Base-by-base conservation (phyloP, 306 rosid species). In the Begonia fuchsioides region DNA sequence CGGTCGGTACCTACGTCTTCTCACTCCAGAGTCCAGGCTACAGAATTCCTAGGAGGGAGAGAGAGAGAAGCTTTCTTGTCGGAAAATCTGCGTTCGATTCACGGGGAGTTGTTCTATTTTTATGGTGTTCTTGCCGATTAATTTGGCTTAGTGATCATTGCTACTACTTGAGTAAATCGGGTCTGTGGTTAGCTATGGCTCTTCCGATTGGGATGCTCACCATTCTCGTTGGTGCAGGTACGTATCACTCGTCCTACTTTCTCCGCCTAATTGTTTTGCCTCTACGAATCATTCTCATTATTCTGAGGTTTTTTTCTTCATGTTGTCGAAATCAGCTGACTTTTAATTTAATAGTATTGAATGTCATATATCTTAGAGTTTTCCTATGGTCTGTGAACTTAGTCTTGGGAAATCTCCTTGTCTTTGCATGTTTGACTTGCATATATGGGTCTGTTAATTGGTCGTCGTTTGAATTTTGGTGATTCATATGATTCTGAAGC, bases 181-280 rank as follows among this genome's bases (percentile, higher is more conserved):
- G 8, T 6, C 35, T 3, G 35, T 26, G 35, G 35, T 8, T 26
- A 26, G 43, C 43, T 40, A 90, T 90, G 97, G 77, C 92, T 72
- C 71, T 90, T 38, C 44, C 95, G 47, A 61, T 85, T 35, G 94
- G 79, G 51, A 92, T 73, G 81, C 68, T 92, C 46, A 67, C 83
- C 69, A 73, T 92, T 68, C 76, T 92, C 65, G 53, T 92, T 11
- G 96, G 98, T 32, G 98, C 98, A 75, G 98, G 98, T 92, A 47
- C 53, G 43, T 54, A 12, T 71, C 62, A 38, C 35, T 26, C 2
- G 35, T 26, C 35, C 3, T 20, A 20, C 32, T 20, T 20, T 20
- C 35, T 26, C 35, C 35, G 35, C 35, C 8, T 26, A 26, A 26
- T 26, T 26, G 0, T 26, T 26, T 26, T 5, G 1, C 35, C 35